Conservation (phyloP, 768 basidiomycete species). For the Russula dissimulans region DNA sequence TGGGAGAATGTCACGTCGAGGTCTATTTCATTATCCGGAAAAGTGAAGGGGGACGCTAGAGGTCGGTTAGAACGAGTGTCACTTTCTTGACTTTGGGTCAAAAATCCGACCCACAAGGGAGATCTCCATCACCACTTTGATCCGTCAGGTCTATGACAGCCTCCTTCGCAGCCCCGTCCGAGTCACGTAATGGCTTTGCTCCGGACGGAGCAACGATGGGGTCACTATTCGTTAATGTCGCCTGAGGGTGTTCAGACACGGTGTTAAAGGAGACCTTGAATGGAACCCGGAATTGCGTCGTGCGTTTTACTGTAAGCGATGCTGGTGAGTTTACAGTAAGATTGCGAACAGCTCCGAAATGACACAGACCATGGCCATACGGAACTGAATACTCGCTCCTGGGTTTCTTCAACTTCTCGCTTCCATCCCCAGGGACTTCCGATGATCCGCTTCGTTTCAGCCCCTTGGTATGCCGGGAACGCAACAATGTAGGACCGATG, state of each 20-base stretch:
- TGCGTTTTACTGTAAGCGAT: neutral
- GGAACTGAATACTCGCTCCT: neutral
- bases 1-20: slow-evolving; percentile 34
- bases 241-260: neutral
- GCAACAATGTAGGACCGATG: slow-evolving; percentile 14
- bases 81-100: too few relatives aligned
- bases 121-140: slow-evolving; percentile 15
- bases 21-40: slow-evolving; percentile 28
- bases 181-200: neutral
- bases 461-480: slow-evolving; percentile 7
- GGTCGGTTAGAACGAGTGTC: neutral
- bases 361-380: neutral
- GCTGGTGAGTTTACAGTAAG: neutral
- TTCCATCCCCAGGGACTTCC: neutral
- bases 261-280: slow-evolving; percentile 25
- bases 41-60: slow-evolving; percentile 16
- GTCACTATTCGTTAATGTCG: neutral
- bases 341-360: neutral
- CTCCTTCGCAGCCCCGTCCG: neutral
- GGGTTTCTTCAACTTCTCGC: slow-evolving; percentile 6
- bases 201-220: neutral
- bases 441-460: slow-evolving; percentile 8
- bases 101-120: slow-evolving; percentile 24
- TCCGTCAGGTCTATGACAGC: slow-evolving; percentile 11
- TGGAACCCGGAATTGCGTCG: slow-evolving; percentile 25